Evolutionary conservation across 257 asterid species (phyloP).

Genomic region (Mitragyna speciosa): DNA sequence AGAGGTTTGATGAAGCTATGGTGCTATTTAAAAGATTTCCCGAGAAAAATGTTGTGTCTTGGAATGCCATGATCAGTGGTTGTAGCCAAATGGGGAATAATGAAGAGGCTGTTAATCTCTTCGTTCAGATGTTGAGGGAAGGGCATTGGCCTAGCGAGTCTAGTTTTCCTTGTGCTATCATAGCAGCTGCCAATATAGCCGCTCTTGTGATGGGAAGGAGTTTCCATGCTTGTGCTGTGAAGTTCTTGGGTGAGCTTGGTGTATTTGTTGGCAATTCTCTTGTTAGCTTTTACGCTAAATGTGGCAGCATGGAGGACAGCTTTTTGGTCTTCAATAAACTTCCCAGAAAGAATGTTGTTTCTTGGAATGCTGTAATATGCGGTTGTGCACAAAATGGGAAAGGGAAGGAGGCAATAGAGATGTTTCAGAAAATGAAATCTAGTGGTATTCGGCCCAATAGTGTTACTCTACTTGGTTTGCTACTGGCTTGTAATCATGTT

Average conservation of each 20-base stretch:
- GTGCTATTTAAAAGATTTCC: slow-evolving; percentile 50
- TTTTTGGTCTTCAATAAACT: slow-evolving; percentile 41
- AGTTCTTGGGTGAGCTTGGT: slow-evolving; percentile 59
- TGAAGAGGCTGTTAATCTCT: slow-evolving; percentile 68
- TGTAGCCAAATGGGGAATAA: slow-evolving; percentile 64
- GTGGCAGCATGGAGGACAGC: slow-evolving; percentile 79
- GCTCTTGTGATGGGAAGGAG: slow-evolving; percentile 76
- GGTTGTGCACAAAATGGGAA: slow-evolving; percentile 81
- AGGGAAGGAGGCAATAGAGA: slow-evolving; percentile 51
- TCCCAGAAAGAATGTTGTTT: slow-evolving; percentile 46
- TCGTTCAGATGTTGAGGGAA: slow-evolving; percentile 66
- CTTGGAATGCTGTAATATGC: slow-evolving; percentile 86
- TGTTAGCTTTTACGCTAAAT: slow-evolving; percentile 77
- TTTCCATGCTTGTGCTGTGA: slow-evolving; percentile 72
- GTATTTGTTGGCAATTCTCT: slow-evolving; percentile 61
- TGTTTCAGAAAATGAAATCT: slow-evolving; percentile 45
- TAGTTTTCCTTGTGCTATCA: slow-evolving; percentile 58
- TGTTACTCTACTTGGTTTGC: slow-evolving; percentile 68
- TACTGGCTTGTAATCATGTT: slow-evolving; percentile 64
- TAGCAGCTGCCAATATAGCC: slow-evolving; percentile 74
- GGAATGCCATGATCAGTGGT: slow-evolving; percentile 87
- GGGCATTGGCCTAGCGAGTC: slow-evolving; percentile 53
- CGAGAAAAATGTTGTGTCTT: slow-evolving; percentile 62
- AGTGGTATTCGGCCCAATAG: slow-evolving; percentile 44
- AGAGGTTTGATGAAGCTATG: slow-evolving; percentile 56